A percentile compares a stretch with the other conserved stretches of the same genome.
Conservation (phyloP, 129 eudicot species). For the Ambrosia trifida region DNA sequence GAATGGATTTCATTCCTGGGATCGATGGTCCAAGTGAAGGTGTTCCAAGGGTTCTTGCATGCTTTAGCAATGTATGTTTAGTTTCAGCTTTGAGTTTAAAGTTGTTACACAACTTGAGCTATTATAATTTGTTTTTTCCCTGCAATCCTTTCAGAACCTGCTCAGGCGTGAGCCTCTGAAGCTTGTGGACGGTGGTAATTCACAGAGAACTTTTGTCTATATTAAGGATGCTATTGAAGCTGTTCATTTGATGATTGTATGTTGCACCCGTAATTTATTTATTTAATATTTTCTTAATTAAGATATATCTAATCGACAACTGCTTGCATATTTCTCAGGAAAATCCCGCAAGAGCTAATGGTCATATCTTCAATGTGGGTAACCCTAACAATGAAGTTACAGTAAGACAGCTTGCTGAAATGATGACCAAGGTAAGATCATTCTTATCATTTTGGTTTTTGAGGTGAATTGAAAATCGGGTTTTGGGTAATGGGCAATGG, state of each 20-base stretch:
- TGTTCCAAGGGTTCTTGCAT: slow-evolving; percentile 92
- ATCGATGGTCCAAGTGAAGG: slow-evolving; percentile 98
- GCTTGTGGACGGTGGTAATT: slow-evolving; percentile 86
- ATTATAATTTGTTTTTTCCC: not conserved
- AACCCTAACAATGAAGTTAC: no score
- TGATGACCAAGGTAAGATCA: slow-evolving; percentile 81
- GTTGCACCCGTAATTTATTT: slow-evolving; percentile 10
- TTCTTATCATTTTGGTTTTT: not conserved
- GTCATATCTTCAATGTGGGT: no score
- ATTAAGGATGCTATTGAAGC: slow-evolving; percentile 69
- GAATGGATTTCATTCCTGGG: slow-evolving; percentile 98
- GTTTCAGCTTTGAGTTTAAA: not conserved
- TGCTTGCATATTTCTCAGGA: slow-evolving; percentile 43
- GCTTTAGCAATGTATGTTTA: slow-evolving; percentile 80
- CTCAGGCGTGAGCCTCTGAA: slow-evolving; percentile 85
- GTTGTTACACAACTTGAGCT: not conserved
- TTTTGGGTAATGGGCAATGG: no score
- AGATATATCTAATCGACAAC: not conserved
- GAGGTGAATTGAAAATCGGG: not conserved
- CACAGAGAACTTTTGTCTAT: no score
- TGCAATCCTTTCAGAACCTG: slow-evolving; percentile 53
- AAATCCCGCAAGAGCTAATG: slow-evolving; percentile 52
- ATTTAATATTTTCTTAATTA: not conserved
- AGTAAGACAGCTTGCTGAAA: slow-evolving; percentile 35
- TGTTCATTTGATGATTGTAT: slow-evolving; percentile 85